These are phyloP conservation scores for Avena eriantha DNA, from an alignment of 176 grass and related monocot species.

Conservation along the genomic window DNA sequence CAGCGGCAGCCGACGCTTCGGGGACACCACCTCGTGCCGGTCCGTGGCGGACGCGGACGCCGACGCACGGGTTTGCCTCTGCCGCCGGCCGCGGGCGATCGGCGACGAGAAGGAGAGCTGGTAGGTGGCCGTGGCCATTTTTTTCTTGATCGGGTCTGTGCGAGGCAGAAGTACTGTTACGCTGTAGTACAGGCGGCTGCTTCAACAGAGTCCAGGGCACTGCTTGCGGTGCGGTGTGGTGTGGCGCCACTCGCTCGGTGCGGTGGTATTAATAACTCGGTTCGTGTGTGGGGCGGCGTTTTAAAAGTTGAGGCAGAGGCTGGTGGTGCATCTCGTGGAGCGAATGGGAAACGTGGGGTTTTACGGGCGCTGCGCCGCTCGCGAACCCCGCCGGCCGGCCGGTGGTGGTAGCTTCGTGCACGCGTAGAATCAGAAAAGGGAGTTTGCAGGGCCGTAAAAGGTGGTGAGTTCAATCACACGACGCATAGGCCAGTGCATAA, in stretches of 20 bases:
- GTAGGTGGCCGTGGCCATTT: constrained; percentile 40
- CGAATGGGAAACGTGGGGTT: constrained; percentile 9
- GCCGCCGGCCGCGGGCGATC: background rate
- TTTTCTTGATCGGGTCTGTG: background rate
- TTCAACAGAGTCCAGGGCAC: background rate
- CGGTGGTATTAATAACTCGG: background rate
- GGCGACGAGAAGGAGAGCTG: constrained; percentile 31
- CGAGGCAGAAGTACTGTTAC: background rate
- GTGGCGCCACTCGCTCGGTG: background rate
- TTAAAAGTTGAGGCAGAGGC: background rate
- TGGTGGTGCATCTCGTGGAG: background rate
- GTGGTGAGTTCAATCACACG: background rate
- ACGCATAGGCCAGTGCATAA: no score
- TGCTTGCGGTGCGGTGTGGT: background rate
- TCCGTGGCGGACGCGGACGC: constrained; percentile 44
- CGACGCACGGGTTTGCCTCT: background rate
- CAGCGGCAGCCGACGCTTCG: constrained; percentile 64
- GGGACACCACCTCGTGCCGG: constrained; percentile 40
- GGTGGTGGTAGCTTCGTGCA: background rate
- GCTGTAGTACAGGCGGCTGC: background rate
- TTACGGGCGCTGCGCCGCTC: background rate
- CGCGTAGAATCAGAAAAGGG: background rate
- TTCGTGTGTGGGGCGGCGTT: background rate
- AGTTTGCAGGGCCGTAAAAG: background rate
- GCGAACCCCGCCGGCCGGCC: background rate